Percentiles rank a stretch among this genome's conserved stretches.
These are phyloP conservation scores for Francoa sonchifolia DNA, from an alignment of 441 rosid species.

Conservation along the genomic window DNA sequence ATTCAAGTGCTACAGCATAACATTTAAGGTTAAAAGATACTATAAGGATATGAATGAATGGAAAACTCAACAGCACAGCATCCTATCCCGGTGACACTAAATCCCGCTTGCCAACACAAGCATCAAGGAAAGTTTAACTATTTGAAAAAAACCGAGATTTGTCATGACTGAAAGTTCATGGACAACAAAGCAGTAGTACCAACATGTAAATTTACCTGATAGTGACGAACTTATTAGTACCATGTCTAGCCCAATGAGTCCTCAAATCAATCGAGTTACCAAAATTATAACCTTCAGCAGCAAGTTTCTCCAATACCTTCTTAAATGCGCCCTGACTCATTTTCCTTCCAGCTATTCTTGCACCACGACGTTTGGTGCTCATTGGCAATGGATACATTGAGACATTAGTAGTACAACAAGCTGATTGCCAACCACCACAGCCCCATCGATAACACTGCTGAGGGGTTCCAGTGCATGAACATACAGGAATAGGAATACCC, in stretches of 20 bases:
- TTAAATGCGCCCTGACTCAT: slow-evolving; percentile 97
- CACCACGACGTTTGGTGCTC: slow-evolving; percentile 85
- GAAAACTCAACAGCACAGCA: too few species aligned
- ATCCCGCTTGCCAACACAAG: too few species aligned
- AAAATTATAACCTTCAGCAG: slow-evolving; percentile 60
- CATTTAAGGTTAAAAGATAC: too few species aligned
- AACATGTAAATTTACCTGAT: slow-evolving; percentile 61
- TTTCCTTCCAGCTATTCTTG: slow-evolving; percentile 87
- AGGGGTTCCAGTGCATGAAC: slow-evolving; percentile 74
- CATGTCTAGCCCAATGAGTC: slow-evolving; percentile 93
- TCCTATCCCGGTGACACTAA: too few species aligned
- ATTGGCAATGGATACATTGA: slow-evolving; percentile 84
- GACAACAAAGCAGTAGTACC: too few species aligned
- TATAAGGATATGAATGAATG: too few species aligned
- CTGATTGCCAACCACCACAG: slow-evolving; percentile 97
- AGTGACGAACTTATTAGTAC: slow-evolving; percentile 96
- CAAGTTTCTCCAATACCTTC: slow-evolving; percentile 75
- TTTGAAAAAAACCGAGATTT: too few species aligned
- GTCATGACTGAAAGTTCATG: too few species aligned
- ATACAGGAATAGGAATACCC: slow-evolving; percentile 74
- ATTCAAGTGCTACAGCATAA: too few species aligned
- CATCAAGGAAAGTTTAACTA: too few species aligned
- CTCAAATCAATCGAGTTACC: slow-evolving; percentile 76
- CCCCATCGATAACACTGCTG: slow-evolving; percentile 95
- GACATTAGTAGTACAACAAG: slow-evolving; percentile 79